Conservation (phyloP, 2,329 filamentous ascomycete species). For the Neoscytalidium dimidiatum region DNA sequence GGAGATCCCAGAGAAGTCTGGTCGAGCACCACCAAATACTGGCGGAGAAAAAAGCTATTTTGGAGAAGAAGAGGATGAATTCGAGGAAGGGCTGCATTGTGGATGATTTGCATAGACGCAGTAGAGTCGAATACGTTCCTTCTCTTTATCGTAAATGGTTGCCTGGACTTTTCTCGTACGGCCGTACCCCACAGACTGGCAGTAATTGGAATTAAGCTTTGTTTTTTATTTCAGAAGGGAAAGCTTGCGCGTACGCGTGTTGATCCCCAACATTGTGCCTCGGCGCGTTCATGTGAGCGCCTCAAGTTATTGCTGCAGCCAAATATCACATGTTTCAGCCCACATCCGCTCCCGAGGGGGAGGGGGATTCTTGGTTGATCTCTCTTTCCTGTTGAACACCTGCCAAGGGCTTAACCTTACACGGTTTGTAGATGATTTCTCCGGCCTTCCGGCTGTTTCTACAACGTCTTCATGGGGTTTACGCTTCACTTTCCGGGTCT, state of each 20-base stretch:
- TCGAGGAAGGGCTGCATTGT: not conserved
- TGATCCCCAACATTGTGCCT: not conserved
- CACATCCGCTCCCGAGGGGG: too few species aligned
- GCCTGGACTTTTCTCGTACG: not conserved
- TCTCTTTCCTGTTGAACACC: too few species aligned
- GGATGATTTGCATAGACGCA: too few species aligned
- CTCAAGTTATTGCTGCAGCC: too few species aligned
- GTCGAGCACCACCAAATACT: not conserved
- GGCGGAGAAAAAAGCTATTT: not conserved
- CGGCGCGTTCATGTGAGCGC: not conserved
- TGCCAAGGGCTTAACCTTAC: too few species aligned
- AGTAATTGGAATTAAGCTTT: not conserved
- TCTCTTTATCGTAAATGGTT: not conserved
- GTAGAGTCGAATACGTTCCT: not conserved
- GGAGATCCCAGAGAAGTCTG: not conserved
- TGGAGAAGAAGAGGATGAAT: not conserved
- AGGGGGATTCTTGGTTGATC: too few species aligned
- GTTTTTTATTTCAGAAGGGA: not conserved
- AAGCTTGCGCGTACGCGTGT: not conserved
- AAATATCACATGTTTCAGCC: too few species aligned
- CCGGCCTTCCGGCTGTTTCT: too few species aligned
- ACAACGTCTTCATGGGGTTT: too few species aligned
- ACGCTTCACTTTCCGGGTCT: too few species aligned
- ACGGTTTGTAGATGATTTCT: too few species aligned
- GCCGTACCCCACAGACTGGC: not conserved